These are phyloP conservation scores for Pestalotiopsis sp. DNA, from an alignment of 2,329 filamentous ascomycete genomes.

Conservation along the genomic window DNA sequence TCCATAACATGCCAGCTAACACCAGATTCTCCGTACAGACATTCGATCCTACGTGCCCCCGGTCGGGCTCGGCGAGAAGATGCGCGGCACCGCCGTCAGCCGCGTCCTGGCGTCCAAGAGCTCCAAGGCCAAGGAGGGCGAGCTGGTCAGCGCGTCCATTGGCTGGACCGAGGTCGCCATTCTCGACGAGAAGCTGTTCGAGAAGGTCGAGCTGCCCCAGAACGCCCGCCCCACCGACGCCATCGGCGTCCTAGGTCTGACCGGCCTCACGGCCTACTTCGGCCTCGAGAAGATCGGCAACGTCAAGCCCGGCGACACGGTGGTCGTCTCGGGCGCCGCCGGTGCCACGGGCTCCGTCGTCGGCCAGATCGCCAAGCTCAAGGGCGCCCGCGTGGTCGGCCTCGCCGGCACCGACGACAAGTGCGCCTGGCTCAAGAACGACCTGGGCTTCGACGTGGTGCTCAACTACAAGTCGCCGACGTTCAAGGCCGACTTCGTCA, in stretches of 20 bases:
- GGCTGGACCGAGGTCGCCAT: conserved; percentile 73
- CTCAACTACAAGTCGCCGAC: conserved; percentile 61
- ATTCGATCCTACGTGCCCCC: conserved; percentile 66
- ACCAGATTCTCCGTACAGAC: conserved; percentile 32
- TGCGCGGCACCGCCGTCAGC: conserved; percentile 66
- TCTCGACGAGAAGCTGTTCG: conserved; percentile 52
- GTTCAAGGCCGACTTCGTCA: conserved; percentile 54
- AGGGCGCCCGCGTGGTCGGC: conserved; percentile 64
- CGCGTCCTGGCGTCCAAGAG: conserved; percentile 65
- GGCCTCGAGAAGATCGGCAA: conserved; percentile 71
- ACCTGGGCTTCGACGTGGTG: conserved; percentile 61
- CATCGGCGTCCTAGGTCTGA: conserved; percentile 56
- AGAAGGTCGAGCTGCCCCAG: conserved; percentile 43
- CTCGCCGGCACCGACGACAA: conserved; percentile 70
- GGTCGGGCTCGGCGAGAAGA: conserved; percentile 67
- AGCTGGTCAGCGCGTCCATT: conserved; percentile 54
- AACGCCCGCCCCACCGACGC: conserved; percentile 56
- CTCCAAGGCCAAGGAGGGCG: conserved; percentile 55
- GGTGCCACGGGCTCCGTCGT: conserved; percentile 78
- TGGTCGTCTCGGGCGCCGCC: conserved; percentile 77
- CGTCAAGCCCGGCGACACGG: conserved; percentile 70
- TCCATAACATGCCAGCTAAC: not conserved
- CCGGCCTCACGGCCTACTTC: conserved; percentile 39
- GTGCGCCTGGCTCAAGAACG: conserved; percentile 57
- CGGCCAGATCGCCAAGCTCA: conserved; percentile 77